Evolutionary conservation across 306 rosid species (phyloP).

Genomic region (Rosa multiflora): DNA sequence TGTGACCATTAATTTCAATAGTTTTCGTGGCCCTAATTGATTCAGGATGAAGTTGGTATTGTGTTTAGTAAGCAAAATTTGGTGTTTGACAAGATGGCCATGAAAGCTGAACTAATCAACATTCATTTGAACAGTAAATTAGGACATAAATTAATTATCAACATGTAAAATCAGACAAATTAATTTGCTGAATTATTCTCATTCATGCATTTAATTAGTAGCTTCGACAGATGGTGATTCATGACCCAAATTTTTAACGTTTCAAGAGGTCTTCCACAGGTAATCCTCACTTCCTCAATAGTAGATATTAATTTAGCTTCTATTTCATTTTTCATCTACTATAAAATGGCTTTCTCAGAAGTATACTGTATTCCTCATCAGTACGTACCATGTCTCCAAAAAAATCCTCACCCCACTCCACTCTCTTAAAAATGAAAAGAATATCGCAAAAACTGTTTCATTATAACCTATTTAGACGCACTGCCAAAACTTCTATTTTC

Average conservation of each 20-base stretch:
- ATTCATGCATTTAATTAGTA: neutral
- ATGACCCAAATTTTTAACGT: neutral
- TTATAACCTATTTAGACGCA: neutral
- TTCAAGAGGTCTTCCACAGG: neutral
- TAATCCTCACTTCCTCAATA: too few species aligned
- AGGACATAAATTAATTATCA: too few species aligned
- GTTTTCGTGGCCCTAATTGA: too few species aligned
- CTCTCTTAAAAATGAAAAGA: neutral
- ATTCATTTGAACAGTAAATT: neutral
- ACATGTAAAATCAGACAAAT: neutral
- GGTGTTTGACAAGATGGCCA: neutral
- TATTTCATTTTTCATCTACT: neutral
- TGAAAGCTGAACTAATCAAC: neutral
- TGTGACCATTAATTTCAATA: too few species aligned
- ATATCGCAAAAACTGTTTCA: constrained; percentile 29
- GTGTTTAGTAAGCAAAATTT: neutral
- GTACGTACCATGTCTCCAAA: neutral
- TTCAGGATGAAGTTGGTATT: too few species aligned
- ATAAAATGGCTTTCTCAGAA: neutral
- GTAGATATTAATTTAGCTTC: neutral
- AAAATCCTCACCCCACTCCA: neutral
- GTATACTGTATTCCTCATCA: neutral
- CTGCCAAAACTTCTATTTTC: constrained; percentile 25
- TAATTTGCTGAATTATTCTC: neutral
- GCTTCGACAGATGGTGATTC: neutral